Conservation (phyloP, 352 stramenopile genomes). For the Saprolegnia diclina region DNA sequence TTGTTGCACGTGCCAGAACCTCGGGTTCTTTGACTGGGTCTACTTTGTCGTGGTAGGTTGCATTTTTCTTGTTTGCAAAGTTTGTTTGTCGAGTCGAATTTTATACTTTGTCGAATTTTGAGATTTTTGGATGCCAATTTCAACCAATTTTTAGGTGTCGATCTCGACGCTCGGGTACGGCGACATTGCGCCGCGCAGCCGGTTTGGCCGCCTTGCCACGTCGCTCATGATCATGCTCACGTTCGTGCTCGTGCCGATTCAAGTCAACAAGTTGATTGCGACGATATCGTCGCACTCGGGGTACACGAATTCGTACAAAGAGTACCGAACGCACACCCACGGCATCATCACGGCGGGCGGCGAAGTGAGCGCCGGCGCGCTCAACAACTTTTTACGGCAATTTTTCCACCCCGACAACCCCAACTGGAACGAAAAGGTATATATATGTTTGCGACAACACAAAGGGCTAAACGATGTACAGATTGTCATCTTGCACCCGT, state of each 20-base stretch:
- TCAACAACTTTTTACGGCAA: constrained; percentile 66
- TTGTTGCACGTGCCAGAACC: constrained; percentile 48
- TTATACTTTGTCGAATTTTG: not conserved
- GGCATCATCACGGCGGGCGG: constrained; percentile 54
- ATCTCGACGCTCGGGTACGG: constrained; percentile 83
- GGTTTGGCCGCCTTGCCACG: constrained; percentile 65
- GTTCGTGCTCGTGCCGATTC: constrained; percentile 76
- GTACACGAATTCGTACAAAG: constrained; percentile 71
- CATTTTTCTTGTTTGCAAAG: not conserved
- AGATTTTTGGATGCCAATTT: too few species aligned
- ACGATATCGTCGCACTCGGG: constrained; percentile 75
- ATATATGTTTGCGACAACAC: not conserved
- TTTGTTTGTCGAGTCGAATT: not conserved
- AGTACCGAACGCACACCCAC: constrained; percentile 68
- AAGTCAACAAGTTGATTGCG: constrained; percentile 64
- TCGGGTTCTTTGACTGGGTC: constrained; percentile 68
- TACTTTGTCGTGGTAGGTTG: constrained; percentile 60
- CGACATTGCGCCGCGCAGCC: constrained; percentile 63
- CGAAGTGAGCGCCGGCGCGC: constrained; percentile 58
- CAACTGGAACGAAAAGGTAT: constrained; percentile 68
- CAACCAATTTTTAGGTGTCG: too few species aligned
- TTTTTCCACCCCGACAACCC: constrained; percentile 84
- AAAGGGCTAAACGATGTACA: not conserved
- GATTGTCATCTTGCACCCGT: constrained; percentile 68
- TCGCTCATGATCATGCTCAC: constrained; percentile 80